Evolutionary conservation across 2,329 filamentous ascomycete genomes (phyloP), one percentile per base, ranked within the genome.

Genomic region (Monosporascus sp.): DNA sequence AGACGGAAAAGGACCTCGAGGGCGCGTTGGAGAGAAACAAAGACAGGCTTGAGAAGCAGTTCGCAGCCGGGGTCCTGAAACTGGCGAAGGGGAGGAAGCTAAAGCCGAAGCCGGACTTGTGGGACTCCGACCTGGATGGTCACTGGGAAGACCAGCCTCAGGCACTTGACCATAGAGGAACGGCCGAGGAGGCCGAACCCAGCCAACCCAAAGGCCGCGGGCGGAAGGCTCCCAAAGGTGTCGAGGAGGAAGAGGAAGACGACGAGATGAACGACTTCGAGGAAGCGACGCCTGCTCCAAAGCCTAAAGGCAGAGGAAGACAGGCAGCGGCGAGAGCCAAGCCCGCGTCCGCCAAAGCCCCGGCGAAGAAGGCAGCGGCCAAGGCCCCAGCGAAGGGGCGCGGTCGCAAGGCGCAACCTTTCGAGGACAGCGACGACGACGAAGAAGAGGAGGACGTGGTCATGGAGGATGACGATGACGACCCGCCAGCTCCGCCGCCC

Each of bases 81-180:
- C 64, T 60, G 61, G 71, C 49, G 44, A 79, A 78, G 63, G 82
- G 77, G 63, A 68, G 70, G 54, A 83, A 76, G 58, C 76, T 89
- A 55, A 93, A 89, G 66, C 86, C 89, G 0, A 89, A 86, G 67
- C 93, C 93, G 1, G 80, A 83, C 11, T 78, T 78, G 2, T 97
- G 92, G 91, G 91, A 97, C 65, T 89, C 84, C n/a, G 93, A 97
- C 59, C 74, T 92, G 26, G 87, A 96, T 49, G 94, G 92, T 0
- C 79, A 80, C 49, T 97, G 93, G 92, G 87, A 87, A 55, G 88
- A 94, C 48, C 84, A 91, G 54, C 83, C 88, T 0, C 86, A 82
- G 7, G 89, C 86, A 1, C 69, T 85, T 5, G 77, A 85, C n/a
- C 68, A 66, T 14, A 63, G 66, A 7, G 62, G 65, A 3, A 63